These are phyloP conservation scores for Clathrus columnatus DNA, from an alignment of 768 basidiomycete genomes.

Conservation along the genomic window DNA sequence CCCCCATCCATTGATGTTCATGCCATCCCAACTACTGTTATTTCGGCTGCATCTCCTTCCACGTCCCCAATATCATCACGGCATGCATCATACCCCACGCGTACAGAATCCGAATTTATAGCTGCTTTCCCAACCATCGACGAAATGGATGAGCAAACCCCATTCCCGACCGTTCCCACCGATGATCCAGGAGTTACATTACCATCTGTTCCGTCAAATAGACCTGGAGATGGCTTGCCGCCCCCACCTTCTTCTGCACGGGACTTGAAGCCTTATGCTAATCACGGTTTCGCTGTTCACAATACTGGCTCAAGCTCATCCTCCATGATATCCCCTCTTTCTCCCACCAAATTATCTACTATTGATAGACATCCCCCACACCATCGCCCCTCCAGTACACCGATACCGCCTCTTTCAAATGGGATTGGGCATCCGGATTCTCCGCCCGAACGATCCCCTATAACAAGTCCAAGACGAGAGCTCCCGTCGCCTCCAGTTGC, in stretches of 20 bases:
- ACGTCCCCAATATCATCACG: conserved; percentile 18
- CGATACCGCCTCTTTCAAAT: conserved; percentile 49
- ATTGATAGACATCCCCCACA: conserved; percentile 20
- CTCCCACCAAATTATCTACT: conserved; percentile 35
- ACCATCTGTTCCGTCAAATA: conserved; percentile 4
- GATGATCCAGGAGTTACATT: conserved; percentile 18
- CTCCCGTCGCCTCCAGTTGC: neutral
- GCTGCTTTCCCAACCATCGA: conserved; percentile 71
- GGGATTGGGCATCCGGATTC: conserved; percentile 60
- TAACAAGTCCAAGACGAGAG: conserved; percentile 1
- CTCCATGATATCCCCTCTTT: conserved; percentile 20
- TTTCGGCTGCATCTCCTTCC: conserved; percentile 28
- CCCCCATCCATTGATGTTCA: conserved; percentile 22
- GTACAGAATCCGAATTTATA: conserved; percentile 41
- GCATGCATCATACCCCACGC: neutral
- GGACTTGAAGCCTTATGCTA: conserved; percentile 3
- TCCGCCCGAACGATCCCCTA: conserved; percentile 16
- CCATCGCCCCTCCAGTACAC: conserved; percentile 61
- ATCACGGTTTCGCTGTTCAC: conserved; percentile 23
- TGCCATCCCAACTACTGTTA: neutral
- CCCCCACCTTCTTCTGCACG: conserved; percentile 8
- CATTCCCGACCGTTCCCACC: conserved; percentile 42
- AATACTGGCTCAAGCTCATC: conserved; percentile 11
- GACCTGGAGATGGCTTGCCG: neutral
- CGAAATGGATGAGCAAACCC: conserved; percentile 57